These are phyloP conservation scores for Malus orientalis DNA, from an alignment of 306 rosid genomes.

Conservation along the genomic window DNA sequence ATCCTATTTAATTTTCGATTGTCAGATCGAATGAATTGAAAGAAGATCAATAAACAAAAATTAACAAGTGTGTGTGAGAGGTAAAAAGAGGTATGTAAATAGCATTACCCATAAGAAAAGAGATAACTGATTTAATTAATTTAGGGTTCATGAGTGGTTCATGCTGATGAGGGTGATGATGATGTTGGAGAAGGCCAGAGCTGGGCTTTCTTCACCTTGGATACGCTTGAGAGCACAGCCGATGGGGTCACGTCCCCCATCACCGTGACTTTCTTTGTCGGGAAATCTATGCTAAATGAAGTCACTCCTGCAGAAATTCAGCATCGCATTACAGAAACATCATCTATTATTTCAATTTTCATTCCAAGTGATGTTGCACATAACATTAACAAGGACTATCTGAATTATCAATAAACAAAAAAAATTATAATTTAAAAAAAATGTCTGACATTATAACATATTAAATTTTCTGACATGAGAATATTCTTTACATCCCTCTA, in stretches of 20 bases:
- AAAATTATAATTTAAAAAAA: background rate
- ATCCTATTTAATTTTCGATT: no score
- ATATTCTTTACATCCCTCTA: background rate
- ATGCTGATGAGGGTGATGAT: conserved; percentile 32
- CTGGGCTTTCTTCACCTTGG: conserved; percentile 81
- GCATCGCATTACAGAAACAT: background rate
- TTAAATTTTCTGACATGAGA: background rate
- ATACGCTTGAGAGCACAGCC: conserved; percentile 61
- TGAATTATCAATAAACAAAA: background rate
- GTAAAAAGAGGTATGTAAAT: accelerated
- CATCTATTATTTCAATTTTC: background rate
- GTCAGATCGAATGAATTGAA: no score
- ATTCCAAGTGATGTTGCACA: background rate
- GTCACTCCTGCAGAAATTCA: conserved; percentile 60
- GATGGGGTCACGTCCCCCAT: conserved; percentile 67
- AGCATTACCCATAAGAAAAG: background rate
- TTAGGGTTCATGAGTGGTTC: background rate
- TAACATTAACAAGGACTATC: background rate
- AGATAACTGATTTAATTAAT: no score
- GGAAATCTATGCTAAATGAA: conserved; percentile 68
- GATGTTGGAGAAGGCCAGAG: conserved; percentile 57
- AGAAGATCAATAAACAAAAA: no score
- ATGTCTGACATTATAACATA: background rate
- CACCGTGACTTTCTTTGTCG: conserved; percentile 71
- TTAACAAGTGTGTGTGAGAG: no score